Base-by-base conservation (phyloP, 139 green algal species). In the Micractinium conductrix region DNA sequence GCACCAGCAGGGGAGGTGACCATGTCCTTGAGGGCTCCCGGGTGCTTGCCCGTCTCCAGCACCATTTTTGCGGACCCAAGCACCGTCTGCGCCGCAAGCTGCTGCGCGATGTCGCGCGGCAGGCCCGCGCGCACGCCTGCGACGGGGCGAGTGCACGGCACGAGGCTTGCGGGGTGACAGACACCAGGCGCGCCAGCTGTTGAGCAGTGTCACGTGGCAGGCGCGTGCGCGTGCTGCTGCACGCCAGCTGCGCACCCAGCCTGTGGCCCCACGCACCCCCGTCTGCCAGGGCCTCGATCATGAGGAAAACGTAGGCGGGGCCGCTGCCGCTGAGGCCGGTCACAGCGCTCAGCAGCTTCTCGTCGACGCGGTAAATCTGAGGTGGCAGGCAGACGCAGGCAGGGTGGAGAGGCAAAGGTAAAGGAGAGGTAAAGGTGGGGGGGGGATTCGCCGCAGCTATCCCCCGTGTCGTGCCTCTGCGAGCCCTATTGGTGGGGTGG, bases 241-340 rank as follows among this genome's bases (percentile, higher is more conserved):
- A 38, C 60, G 28, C 35, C 60, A 33, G 60, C 26, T 9, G 30
- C 58, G 58, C 58, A 68, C 26, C 60, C 26, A 33, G 19, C 60
- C 58, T 30, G 60, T n/a, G n/a, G n/a, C n/a, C n/a, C 53, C 53
- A 21, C 74, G 37, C 76, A 82, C 76, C 76, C 33, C 76, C 76
- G 86, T 99, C 97, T 1, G 96, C 92, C 74, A 99, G 88, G 12
- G 96, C 97, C 92, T 99, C 97, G n/a, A 99, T 98, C 67, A 96
- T 89, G 8, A 98, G 81, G 89, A 98, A 99, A 19, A 99, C 81
- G 79, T 98, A 99, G 12, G 97, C 97, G 6, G 97, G 97, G 0
- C 97, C 97, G 72, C 89, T 96, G 70, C 97, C 97, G 81, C 88
- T 96, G 8, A 99, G 90, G 21, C 96, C 97, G 7, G 96, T 99